A percentile compares a stretch with the other conserved stretches of the same genome.
These are phyloP conservation scores for Colletotrichum sp. DNA, from an alignment of 2,329 filamentous ascomycete species.

Conservation along the genomic window DNA sequence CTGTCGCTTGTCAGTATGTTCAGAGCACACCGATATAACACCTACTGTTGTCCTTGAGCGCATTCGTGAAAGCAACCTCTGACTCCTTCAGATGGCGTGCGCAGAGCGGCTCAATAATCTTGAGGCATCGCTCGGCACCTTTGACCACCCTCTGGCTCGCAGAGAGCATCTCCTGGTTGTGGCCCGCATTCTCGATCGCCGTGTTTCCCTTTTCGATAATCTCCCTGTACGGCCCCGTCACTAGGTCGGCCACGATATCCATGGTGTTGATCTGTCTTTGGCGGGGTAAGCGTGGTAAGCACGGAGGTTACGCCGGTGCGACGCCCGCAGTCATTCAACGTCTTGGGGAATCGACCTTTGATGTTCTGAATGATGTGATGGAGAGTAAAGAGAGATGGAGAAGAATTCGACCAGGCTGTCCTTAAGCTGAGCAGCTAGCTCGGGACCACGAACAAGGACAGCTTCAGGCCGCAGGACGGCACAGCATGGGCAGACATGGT, in stretches of 20 bases:
- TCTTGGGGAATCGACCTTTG: too few relatives aligned
- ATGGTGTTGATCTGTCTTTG: slow-evolving; percentile 26
- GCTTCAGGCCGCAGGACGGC: slow-evolving; percentile 1
- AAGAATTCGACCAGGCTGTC: neutral
- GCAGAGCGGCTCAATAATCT: slow-evolving; percentile 57
- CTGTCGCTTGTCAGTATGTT: slow-evolving; percentile 31
- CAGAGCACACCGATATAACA: neutral
- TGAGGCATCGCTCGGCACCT: slow-evolving; percentile 54
- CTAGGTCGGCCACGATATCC: slow-evolving; percentile 47
- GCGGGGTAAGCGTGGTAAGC: neutral
- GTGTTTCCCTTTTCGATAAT: slow-evolving; percentile 55
- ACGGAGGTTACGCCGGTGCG: neutral
- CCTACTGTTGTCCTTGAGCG: slow-evolving; percentile 59
- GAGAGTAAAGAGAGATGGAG: neutral
- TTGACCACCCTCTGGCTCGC: slow-evolving; percentile 52
- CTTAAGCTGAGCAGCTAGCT: neutral
- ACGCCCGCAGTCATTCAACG: neutral
- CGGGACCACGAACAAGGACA: neutral
- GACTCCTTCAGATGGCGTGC: slow-evolving; percentile 54
- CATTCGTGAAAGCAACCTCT: slow-evolving; percentile 52
- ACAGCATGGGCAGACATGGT: neutral
- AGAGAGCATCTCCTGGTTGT: slow-evolving; percentile 52
- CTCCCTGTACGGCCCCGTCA: slow-evolving; percentile 56
- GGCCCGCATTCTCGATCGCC: slow-evolving; percentile 53
- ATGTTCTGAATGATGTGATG: neutral